Percentiles rank a stretch among this genome's conserved stretches.
These are phyloP conservation scores for Trichoderma aggressivum DNA, from an alignment of 2,329 filamentous ascomycete species.

Conservation along the genomic window DNA sequence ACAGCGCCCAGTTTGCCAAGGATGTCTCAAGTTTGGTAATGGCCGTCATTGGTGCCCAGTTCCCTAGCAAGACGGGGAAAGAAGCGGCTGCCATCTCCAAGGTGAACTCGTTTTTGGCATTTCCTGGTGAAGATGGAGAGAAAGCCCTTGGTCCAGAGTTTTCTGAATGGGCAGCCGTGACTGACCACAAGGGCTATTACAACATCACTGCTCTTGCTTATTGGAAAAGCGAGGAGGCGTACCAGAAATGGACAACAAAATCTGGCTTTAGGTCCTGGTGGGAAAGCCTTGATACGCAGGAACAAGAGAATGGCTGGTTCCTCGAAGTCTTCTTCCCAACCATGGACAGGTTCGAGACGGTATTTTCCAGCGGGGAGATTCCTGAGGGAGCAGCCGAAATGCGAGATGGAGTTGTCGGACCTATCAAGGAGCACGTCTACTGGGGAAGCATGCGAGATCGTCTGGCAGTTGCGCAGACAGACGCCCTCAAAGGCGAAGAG, in stretches of 20 bases:
- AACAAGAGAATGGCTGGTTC: conserved; percentile 37
- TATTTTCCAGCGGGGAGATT: conserved; percentile 36
- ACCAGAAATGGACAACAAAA: conserved; percentile 18
- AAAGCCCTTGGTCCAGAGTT: conserved; percentile 8
- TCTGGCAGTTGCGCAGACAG: conserved; percentile 37
- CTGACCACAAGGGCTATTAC: conserved; percentile 19
- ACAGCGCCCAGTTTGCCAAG: conserved; percentile 21
- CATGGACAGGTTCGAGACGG: conserved; percentile 42
- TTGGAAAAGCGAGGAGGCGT: background rate
- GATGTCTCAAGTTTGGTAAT: conserved; percentile 21
- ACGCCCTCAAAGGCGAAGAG: conserved; percentile 32
- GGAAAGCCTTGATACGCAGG: conserved; percentile 1
- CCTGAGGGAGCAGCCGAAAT: conserved; percentile 42
- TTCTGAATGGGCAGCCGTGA: conserved; percentile 20
- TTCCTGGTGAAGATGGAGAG: background rate
- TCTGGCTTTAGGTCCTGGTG: conserved; percentile 13
- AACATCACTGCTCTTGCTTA: conserved; percentile 19
- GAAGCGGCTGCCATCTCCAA: conserved; percentile 12
- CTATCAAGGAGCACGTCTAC: conserved; percentile 42
- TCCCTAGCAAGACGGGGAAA: background rate
- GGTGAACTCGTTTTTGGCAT: conserved; percentile 17
- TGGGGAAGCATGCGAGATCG: conserved; percentile 47
- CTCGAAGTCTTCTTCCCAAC: conserved; percentile 41
- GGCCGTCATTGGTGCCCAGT: conserved; percentile 22
- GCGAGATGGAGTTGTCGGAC: conserved; percentile 35